Percentiles rank a stretch among this genome's conserved stretches.
Evolutionary conservation across 75 land plant genomes (phyloP).

Genomic region (Cunninghamia lanceolata): DNA sequence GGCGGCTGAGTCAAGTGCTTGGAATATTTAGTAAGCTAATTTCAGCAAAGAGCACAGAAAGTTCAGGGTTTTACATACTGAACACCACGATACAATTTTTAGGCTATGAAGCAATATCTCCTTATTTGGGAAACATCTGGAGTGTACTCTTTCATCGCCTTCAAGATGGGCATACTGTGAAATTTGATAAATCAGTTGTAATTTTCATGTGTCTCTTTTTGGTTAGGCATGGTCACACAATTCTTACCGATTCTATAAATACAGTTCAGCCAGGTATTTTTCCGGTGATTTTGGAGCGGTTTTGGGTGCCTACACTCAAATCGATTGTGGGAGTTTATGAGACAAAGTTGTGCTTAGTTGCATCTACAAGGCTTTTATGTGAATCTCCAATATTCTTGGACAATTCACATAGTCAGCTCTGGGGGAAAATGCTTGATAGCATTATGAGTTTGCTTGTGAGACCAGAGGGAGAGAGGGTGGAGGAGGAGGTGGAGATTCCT

Average conservation of each 20-base stretch:
- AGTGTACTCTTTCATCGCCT: slow-evolving; percentile 56
- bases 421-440: slow-evolving; percentile 88
- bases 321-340: slow-evolving; percentile 76
- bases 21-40: slow-evolving; percentile 77
- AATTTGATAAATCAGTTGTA: slow-evolving; percentile 73
- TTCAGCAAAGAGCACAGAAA: slow-evolving; percentile 59
- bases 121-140: slow-evolving; percentile 67
- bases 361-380: slow-evolving; percentile 76
- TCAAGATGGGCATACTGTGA: slow-evolving; percentile 50
- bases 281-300: slow-evolving; percentile 56
- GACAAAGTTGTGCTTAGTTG: slow-evolving; percentile 79
- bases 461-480: slow-evolving; percentile 82
- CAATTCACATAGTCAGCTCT: slow-evolving; percentile 28
- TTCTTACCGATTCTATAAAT: slow-evolving; percentile 69
- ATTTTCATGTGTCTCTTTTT: slow-evolving; percentile 85
- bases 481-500: slow-evolving; percentile 72
- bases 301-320: slow-evolving; percentile 82
- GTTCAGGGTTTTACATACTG: slow-evolving; percentile 86
- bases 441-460: slow-evolving; percentile 71
- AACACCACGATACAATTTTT: slow-evolving; percentile 88
- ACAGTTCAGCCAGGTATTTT: slow-evolving; percentile 68
- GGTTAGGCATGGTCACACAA: slow-evolving; percentile 68
- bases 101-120: slow-evolving; percentile 56
- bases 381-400: slow-evolving; percentile 65
- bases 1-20: slow-evolving; percentile 62